Conservation (phyloP, 805 yeast species). For the Ogataea trehaloabstinens region DNA sequence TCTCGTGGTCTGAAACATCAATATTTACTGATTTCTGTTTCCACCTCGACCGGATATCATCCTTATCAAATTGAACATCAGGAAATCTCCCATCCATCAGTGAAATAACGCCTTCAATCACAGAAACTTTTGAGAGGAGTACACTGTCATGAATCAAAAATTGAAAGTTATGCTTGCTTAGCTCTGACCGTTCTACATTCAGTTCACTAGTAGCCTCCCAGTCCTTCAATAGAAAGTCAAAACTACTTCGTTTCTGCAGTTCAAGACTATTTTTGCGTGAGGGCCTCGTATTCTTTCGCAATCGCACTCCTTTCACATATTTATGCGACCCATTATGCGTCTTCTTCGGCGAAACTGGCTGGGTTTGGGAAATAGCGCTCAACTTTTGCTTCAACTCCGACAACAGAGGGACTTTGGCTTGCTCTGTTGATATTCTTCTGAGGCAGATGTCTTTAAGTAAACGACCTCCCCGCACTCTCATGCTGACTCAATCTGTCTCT, state of each 20-base stretch:
- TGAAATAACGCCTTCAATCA: constrained; percentile 16
- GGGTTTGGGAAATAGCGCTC: no score
- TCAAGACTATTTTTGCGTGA: no score
- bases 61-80: constrained; percentile 1
- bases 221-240: constrained; percentile 23
- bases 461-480: no score
- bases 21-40: constrained; percentile 14
- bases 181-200: constrained; percentile 9
- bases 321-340: no score
- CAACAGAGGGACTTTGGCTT: no score
- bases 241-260: constrained; percentile 15
- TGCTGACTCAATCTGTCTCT: no score
- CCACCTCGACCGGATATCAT: constrained; percentile 15
- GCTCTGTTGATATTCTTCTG: no score
- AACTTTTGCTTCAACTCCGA: no score
- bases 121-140: constrained; percentile 16
- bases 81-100: constrained; percentile 12
- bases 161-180: constrained; percentile 19
- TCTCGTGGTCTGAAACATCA: neutral
- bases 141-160: constrained; percentile 28
- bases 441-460: no score
- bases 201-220: constrained; percentile 25
- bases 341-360: no score
- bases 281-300: no score
- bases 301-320: no score